Evolutionary conservation across 352 stramenopile species (phyloP).

Genomic region (Phytophthora pini): DNA sequence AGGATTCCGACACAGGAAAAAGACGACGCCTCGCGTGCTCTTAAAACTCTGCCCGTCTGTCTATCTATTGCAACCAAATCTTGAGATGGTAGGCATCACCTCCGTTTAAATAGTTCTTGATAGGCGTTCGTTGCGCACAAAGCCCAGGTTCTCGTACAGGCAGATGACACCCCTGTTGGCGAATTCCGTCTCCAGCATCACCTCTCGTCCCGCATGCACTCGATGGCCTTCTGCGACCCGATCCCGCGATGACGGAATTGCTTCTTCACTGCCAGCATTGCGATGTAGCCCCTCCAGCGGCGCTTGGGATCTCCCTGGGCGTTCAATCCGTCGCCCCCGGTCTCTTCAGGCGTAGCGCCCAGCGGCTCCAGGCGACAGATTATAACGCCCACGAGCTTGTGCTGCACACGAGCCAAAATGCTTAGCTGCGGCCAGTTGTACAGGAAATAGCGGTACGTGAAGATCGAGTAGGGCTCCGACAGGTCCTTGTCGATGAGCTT

Average conservation of each 20-base stretch:
- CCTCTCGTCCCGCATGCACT: conserved; percentile 88
- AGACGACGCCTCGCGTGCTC: conserved; percentile 13
- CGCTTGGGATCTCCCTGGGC: conserved; percentile 26
- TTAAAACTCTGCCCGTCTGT: neutral
- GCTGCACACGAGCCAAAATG: conserved; percentile 83
- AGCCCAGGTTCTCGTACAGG: conserved; percentile 95
- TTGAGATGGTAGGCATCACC: conserved; percentile 95
- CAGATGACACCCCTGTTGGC: conserved; percentile 91
- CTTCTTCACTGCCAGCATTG: conserved; percentile 95
- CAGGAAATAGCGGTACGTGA: conserved; percentile 98
- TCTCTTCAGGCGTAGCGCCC: conserved; percentile 59
- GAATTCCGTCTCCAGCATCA: conserved; percentile 95
- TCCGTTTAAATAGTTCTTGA: conserved; percentile 97
- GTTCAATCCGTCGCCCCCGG: conserved; percentile 29
- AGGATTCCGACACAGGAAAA: neutral
- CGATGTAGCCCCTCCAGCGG: conserved; percentile 92
- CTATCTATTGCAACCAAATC: conserved; percentile 77
- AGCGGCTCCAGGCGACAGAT: conserved; percentile 91
- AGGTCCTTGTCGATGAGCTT: conserved; percentile 95
- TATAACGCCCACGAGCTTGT: conserved; percentile 91
- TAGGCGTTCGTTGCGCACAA: conserved; percentile 93
- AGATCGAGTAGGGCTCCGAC: conserved; percentile 95
- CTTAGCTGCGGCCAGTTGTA: conserved; percentile 95
- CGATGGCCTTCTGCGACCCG: conserved; percentile 84
- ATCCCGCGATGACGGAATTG: conserved; percentile 91